Percentiles rank a stretch among this genome's conserved stretches.
phyloP scores from a whole-genome alignment of 768 basidiomycete species.

The Tulasnella calospora region DNA sequence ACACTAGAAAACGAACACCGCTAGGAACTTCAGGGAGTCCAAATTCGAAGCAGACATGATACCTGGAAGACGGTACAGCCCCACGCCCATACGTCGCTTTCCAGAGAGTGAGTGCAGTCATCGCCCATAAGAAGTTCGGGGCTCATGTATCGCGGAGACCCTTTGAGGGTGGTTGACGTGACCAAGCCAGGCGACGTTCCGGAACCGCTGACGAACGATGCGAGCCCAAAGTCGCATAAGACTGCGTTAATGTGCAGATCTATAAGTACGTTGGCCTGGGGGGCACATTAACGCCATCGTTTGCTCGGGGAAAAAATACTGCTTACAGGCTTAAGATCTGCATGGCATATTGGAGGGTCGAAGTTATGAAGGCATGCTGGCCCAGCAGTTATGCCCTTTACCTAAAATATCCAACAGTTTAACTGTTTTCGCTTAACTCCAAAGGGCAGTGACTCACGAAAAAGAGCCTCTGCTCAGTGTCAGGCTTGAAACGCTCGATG shows the following conservation, averaged over 20 bases:
- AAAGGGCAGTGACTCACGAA: background rate
- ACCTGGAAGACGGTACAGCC: background rate
- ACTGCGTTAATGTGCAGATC: background rate
- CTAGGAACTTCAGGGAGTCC: too few species aligned
- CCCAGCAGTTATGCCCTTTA: background rate
- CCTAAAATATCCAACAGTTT: background rate
- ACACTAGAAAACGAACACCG: too few species aligned
- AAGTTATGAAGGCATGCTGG: background rate
- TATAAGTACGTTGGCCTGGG: background rate
- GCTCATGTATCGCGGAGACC: background rate
- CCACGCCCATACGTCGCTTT: constrained; percentile 2
- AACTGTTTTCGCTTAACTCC: background rate
- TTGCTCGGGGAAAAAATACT: background rate
- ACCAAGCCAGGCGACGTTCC: background rate
- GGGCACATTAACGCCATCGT: background rate
- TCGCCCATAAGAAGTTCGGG: background rate
- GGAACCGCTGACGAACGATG: background rate
- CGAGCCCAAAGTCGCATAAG: background rate
- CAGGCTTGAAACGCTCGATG: background rate
- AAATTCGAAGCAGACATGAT: background rate
- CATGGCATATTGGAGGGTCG: background rate
- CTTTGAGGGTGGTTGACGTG: background rate
- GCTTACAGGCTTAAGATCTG: background rate
- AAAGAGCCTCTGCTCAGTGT: background rate
- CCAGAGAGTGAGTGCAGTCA: background rate